Percentiles rank a stretch among this genome's conserved stretches.
Conservation (phyloP, 1,284 basidiomycete species). For the Jaminaea rosea region DNA sequence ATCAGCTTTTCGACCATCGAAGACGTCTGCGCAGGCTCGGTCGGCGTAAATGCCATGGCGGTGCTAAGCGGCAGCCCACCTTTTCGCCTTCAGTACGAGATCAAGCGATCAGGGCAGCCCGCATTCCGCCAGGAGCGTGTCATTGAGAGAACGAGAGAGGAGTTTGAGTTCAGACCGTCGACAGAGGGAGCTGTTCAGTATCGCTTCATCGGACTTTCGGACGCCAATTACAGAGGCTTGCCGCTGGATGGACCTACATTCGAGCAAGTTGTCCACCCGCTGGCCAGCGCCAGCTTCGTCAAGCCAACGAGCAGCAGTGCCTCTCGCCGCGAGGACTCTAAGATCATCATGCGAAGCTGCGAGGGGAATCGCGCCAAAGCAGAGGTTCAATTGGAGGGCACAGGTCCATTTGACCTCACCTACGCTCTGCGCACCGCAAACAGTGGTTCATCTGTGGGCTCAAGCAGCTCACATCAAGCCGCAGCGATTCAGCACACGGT, state of each 20-base stretch:
- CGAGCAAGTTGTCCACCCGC: constrained; percentile 40
- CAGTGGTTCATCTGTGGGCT: constrained; percentile 48
- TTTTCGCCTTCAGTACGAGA: constrained; percentile 73
- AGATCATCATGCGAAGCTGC: constrained; percentile 37
- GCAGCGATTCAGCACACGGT: constrained; percentile 19
- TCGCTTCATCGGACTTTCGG: constrained; percentile 68
- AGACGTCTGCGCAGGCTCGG: constrained; percentile 76
- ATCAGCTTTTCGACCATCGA: constrained; percentile 83
- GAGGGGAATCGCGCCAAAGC: constrained; percentile 34
- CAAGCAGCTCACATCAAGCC: not conserved
- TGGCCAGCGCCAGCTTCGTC: constrained; percentile 37
- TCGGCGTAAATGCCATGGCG: constrained; percentile 77
- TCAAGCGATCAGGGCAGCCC: constrained; percentile 54
- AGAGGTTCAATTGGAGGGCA: constrained; percentile 33
- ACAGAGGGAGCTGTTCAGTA: constrained; percentile 82
- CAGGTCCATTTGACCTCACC: constrained; percentile 40
- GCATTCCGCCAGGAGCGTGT: constrained; percentile 50
- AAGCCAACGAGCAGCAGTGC: constrained; percentile 3
- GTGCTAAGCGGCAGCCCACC: constrained; percentile 81
- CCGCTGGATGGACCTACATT: constrained; percentile 39
- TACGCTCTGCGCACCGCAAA: constrained; percentile 28
- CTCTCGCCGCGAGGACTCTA: constrained; percentile 9
- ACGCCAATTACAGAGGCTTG: constrained; percentile 70
- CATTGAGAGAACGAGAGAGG: constrained; percentile 66
- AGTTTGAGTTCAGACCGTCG: constrained; percentile 77